These are phyloP conservation scores for Alternaria postmessia DNA, from an alignment of 2,329 filamentous ascomycete genomes.

Conservation along the genomic window DNA sequence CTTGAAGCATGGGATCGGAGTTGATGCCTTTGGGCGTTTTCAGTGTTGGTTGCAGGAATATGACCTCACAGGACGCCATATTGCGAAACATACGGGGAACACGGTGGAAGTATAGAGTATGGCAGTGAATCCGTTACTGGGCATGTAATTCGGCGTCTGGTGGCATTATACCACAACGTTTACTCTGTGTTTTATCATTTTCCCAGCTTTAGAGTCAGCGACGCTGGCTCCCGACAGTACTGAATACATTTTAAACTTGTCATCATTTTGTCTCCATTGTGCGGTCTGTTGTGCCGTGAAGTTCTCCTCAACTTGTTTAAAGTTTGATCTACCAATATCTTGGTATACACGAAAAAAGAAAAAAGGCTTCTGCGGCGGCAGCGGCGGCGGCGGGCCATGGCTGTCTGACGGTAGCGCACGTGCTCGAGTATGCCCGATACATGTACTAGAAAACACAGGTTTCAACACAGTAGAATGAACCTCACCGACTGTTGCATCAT, in stretches of 20 bases:
- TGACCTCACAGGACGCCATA: conserved; percentile 8
- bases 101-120: conserved; percentile 16
- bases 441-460: conserved; percentile 11
- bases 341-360: neutral
- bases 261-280: neutral
- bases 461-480: conserved; percentile 5
- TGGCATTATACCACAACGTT: conserved; percentile 45
- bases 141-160: conserved; percentile 29
- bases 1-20: conserved; percentile 30
- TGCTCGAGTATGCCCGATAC: neutral
- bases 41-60: conserved; percentile 22
- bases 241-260: conserved; percentile 1
- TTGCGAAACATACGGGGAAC: conserved; percentile 20
- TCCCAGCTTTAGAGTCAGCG: conserved; percentile 8
- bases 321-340: neutral
- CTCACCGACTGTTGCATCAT: conserved; percentile 3
- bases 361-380: neutral
- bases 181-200: conserved; percentile 24
- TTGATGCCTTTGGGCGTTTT: conserved; percentile 26
- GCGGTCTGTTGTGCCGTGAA: neutral
- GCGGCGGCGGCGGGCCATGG: neutral
- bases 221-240: neutral
- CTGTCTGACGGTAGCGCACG: conserved; percentile 8
- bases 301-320: neutral
- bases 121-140: conserved; percentile 22